Conservation (phyloP, 2,329 filamentous ascomycete genomes). For the Cladosporium austrohemisphaericum region DNA sequence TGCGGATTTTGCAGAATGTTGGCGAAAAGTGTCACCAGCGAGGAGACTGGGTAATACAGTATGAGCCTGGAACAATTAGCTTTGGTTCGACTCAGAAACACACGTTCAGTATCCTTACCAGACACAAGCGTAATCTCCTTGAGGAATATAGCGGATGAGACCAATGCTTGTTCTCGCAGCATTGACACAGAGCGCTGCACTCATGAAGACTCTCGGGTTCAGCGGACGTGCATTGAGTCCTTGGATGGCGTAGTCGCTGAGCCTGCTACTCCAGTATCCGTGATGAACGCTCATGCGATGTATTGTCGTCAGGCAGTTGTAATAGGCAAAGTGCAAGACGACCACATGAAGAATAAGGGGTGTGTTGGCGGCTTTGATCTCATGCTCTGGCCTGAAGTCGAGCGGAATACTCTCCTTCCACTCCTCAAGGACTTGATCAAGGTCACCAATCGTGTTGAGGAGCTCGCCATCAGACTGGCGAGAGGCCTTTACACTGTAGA, state of each 20-base stretch:
- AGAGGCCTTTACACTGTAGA: slow-evolving; percentile 89
- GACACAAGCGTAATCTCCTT: slow-evolving; percentile 90
- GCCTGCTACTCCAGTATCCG: slow-evolving; percentile 92
- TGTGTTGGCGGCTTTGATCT: slow-evolving; percentile 89
- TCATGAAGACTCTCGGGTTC: slow-evolving; percentile 92
- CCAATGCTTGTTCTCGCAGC: slow-evolving; percentile 91
- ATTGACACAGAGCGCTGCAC: slow-evolving; percentile 85
- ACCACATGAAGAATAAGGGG: slow-evolving; percentile 93
- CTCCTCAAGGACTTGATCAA: slow-evolving; percentile 76
- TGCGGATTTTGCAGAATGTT: slow-evolving; percentile 95
- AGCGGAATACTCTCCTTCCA: slow-evolving; percentile 96
- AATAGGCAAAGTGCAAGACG: slow-evolving; percentile 93
- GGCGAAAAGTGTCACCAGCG: slow-evolving; percentile 89
- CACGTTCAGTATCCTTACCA: slow-evolving; percentile 59
- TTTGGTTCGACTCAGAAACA: neutral
- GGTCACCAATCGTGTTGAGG: slow-evolving; percentile 89
- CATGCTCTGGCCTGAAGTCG: slow-evolving; percentile 94
- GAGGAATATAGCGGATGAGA: slow-evolving; percentile 90
- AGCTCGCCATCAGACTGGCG: slow-evolving; percentile 91
- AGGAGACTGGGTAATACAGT: slow-evolving; percentile 93
- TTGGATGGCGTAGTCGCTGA: slow-evolving; percentile 93
- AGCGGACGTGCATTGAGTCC: slow-evolving; percentile 85
- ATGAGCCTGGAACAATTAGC: slow-evolving; percentile 60
- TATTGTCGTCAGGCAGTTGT: slow-evolving; percentile 95
- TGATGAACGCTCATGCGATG: slow-evolving; percentile 98